Evolutionary conservation across 306 rosid species (phyloP), one percentile per base, ranked within the genome.

Genomic region (Alnus rubra): DNA sequence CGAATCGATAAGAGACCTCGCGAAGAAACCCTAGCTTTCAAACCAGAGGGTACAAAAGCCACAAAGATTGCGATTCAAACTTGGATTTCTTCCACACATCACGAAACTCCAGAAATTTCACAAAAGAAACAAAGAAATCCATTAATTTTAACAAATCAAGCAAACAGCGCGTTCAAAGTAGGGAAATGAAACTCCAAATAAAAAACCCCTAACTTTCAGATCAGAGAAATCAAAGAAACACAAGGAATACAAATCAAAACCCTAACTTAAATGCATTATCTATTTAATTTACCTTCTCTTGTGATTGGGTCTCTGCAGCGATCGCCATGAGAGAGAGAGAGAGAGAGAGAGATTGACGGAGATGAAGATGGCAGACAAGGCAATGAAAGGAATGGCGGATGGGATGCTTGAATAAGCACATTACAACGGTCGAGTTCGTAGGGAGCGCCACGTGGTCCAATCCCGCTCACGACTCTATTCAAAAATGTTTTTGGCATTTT

Each of bases 371-470:
- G 71, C 81, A 44, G 42, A 54, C 39, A 8, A 37, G 76, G 81
- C 19, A 23, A 69, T 79, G 35, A 75, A 74, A 23, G 18, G 10
- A 53, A 54, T 15, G 31, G 52, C n/a, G 53, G 35, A 50, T 49
- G 51, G 11, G 51, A 71, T 35, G 79, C 12, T 68, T 80, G 88
- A 78, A 80, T 79, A 55, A 39, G 82, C 65, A 69, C 59, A 5
- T 83, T 60, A 18, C 90, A 92, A 95, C 98, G 98, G 98, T 95
- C 98, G 98, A 92, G 76, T 90, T 72, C 69, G 60, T 70, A 77
- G 55, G 71, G 71, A 70, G 28, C n/a, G 85, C 88, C 97, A 87
- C 95, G 91, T 89, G 83, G 77, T 73, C 19, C 33, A 51, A 44
- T 73, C 75, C 83, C 82, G 87, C 94, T 83, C 78, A 0, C 53